phyloP scores from a whole-genome alignment of 1,284 basidiomycete genomes.

The Exsudoporus floridanus region DNA sequence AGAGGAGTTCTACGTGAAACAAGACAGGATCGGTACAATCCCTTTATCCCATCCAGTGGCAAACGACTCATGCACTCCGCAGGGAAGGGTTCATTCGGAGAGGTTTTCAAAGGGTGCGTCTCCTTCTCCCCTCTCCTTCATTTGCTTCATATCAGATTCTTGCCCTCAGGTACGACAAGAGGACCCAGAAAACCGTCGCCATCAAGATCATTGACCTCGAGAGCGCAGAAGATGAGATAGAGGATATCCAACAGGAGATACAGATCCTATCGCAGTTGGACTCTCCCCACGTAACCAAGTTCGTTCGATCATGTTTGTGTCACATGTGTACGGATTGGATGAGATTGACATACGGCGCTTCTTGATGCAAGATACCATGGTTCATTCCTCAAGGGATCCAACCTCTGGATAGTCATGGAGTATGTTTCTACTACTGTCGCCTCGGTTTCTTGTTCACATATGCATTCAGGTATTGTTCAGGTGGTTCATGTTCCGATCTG shows the following conservation, averaged over 20 bases:
- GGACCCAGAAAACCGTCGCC: constrained; percentile 89
- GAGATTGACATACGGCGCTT: constrained; percentile 31
- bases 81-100: constrained; percentile 97
- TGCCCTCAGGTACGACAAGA: constrained; percentile 76
- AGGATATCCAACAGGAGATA: constrained; percentile 99
- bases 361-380: constrained; percentile 79
- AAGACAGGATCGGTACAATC: constrained; percentile 87
- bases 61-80: constrained; percentile 13
- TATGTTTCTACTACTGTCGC: constrained; percentile 41
- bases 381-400: constrained; percentile 90
- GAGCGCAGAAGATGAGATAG: constrained; percentile 98
- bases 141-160: not conserved
- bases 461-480: constrained; percentile 71
- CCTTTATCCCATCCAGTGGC: constrained; percentile 12
- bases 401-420: constrained; percentile 99
- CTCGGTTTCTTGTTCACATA: constrained; percentile 10
- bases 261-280: constrained; percentile 98
- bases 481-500: constrained; percentile 82
- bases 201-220: constrained; percentile 99
- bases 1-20: constrained; percentile 93
- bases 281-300: constrained; percentile 95
- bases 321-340: constrained; percentile 22
- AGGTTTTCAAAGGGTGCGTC: constrained; percentile 92
- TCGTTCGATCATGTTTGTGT: constrained; percentile 36
- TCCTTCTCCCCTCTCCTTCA: not conserved